Base-by-base conservation (phyloP, 1,284 basidiomycete species). In the Apiotrichum akiyoshidainum region DNA sequence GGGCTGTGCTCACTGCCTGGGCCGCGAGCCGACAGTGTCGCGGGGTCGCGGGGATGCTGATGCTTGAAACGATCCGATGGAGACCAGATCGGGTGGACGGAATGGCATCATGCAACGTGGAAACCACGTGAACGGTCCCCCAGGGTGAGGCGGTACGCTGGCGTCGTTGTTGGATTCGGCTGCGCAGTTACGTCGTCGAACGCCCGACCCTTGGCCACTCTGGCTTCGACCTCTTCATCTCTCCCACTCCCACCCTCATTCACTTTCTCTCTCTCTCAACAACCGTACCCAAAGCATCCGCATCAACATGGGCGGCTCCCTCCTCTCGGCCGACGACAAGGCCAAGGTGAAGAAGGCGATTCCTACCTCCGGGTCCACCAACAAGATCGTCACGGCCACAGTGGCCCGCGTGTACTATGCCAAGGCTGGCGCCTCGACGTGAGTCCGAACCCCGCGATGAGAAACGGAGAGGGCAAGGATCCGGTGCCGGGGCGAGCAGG, bases 361-460 rank as follows among this genome's bases (percentile, higher is more conserved):
- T 39, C 82, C 85, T 1, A 72, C 78, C 0, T 68, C 72, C 14
- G 58, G 65, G 22, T 66, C 67, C 26, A 78, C 79, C 14, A 76
- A 78, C 72, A 94, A 92, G 81, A 91, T 94, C 66, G 74, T 86
- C 55, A 84, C 81, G 42, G 92, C 90, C 19, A 86, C 87, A 0
- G 83, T 91, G 41, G 89, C 86, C 9, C 84, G 93, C 50, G 84
- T 97, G 60, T 97, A 94, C 80, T 91, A 90, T 37, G 71, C 73
- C 33, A 68, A 62, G 54, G 66, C 71, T 33, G 67, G 69, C 19
- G 57, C 69, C 2, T 58, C 57, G 16, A 58, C 63, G 75, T 75
- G 57, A 56, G 74, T 68, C 26, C 26, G 26, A 31, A 7, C 4
- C 26, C n/a, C n/a, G n/a, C n/a, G n/a, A n/a, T 31, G 26, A 31